Evolutionary conservation across 164 flowering plant species (phyloP), one percentile per base, ranked within the genome.

Genomic region (Tetrastigma voinierianum): DNA sequence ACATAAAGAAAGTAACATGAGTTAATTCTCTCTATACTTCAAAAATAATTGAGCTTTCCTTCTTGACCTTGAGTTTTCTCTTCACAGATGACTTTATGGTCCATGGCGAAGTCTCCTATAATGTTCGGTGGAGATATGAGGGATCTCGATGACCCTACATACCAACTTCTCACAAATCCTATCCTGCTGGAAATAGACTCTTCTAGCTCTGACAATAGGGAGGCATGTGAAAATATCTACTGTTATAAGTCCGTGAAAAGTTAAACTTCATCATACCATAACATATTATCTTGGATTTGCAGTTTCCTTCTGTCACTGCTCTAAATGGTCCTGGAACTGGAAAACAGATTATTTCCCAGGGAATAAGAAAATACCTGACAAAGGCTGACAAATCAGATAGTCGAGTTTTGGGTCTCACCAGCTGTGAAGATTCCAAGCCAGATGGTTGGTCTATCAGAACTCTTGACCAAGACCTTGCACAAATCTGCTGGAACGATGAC

Each of bases 111-210:
- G 81, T 95, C 98, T 46, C 97, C 98, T 46, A 82, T 95, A 65
- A 90, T 95, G 89, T 91, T 86, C 73, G 98, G 98, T 72, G 98
- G 98, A 53, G 97, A 95, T 78, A 64, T 92, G 75, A 81, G 90
- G 71, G 75, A 80, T 10, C 83, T 95, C 32, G 98, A 95, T 46
- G 58, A 82, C 0, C 16, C 67, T 46, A 90, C 96, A 3, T 77
- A 78, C 56, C 69, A 51, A 59, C 75, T 90, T 76, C 84, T 95
- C 64, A 86, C 97, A 15, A 78, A 91, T 72, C 92, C 97, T 48
- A 78, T 80, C 46, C 57, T 89, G 48, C 78, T 92, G 70, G 89
- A 89, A 74, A 90, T 95, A 66, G 86, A 95, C 71, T 58, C 82
- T 46, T 86, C 78, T 53, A 89, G 96, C 80, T 68, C 83, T 64